phyloP scores from a whole-genome alignment of 83 land plant species.

The Picea abies region DNA sequence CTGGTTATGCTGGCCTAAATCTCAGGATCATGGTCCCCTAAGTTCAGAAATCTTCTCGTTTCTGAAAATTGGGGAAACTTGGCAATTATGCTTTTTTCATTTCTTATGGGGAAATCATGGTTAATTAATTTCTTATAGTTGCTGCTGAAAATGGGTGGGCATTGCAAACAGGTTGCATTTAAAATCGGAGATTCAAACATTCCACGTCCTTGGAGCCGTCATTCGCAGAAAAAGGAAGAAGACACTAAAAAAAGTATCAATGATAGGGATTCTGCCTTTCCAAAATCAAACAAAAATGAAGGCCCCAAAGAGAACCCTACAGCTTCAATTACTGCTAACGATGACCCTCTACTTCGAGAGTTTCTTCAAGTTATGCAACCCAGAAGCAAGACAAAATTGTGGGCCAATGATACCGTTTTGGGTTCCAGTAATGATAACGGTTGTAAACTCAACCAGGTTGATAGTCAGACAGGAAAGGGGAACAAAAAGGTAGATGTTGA shows the following conservation, averaged over 20 bases:
- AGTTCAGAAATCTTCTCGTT: not conserved
- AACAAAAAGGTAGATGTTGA: constrained; percentile 21
- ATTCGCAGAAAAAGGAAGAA: constrained; percentile 50
- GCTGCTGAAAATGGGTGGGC: not conserved
- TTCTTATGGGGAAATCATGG: not conserved
- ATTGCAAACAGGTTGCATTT: constrained; percentile 65
- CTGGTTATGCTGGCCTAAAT: not conserved
- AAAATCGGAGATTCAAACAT: constrained; percentile 79
- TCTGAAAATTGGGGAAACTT: too few species aligned
- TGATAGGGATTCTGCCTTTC: constrained; percentile 14
- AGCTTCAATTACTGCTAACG: constrained; percentile 20
- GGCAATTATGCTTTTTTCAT: too few species aligned
- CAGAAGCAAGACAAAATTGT: constrained; percentile 76
- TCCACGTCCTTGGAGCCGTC: constrained; percentile 93
- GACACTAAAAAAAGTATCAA: constrained; percentile 16
- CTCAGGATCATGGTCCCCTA: not conserved
- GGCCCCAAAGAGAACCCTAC: constrained; percentile 4
- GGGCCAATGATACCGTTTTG: constrained; percentile 80
- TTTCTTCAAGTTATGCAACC: constrained; percentile 93
- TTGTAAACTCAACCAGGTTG: constrained; percentile 3
- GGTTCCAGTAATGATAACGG: constrained; percentile 25
- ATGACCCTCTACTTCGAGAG: constrained; percentile 78
- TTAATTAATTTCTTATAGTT: not conserved
- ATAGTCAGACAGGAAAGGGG: constrained; percentile 11
- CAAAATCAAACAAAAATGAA: constrained; percentile 17